Base-by-base conservation (phyloP, 352 stramenopile species). In the Phytophthora fragariaefolia region DNA sequence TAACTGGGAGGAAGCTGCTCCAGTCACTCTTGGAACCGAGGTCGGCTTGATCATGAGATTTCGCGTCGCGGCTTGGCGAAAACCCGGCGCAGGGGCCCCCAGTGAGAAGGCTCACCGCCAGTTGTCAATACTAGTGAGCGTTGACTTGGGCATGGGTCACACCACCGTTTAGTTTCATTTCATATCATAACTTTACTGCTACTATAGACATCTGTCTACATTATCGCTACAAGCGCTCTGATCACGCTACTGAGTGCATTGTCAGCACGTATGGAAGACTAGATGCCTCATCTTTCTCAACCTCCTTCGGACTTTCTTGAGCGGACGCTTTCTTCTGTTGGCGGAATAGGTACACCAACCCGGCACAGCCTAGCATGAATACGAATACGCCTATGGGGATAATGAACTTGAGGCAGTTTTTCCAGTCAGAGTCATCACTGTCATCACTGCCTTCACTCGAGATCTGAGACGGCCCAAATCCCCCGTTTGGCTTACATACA, bases 211-310 rank as follows among this genome's bases (percentile, higher is more conserved):
- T n/a, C n/a, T 18, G 12, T 36, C 12, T 6, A 46, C 9, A 18
- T 36, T 6, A 26, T 49, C 20, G 24, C 34, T 32, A 43, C 40
- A 47, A 36, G 42, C 28, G 28, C 36, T n/a, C 5, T 43, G 3
- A 7, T 46, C 28, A 23, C 38, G 46, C 52, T 55, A 67, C 38
- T 9, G 59, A 51, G 45, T 72, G 64, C 28, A 82, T 62, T 15
- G 72, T 71, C 13, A 86, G 58, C 23, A 89, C 81, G 50, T 87
- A 88, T 26, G 79, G 74, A 17, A 91, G 51, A 50, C 82, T 83
- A 5, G 80, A 76, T 6, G 69, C 70, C 17, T 87, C 26, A 26
- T 65, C 46, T 22, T 89, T 83, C 30, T 88, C 86, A 47, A 88
- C 82, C 8, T 63, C 70, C 54, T 87, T 89, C 20, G 70, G 68